Evolutionary conservation across 192 early-diverging fungal species (phyloP).

Genomic region (Ambispora gerdemannii): DNA sequence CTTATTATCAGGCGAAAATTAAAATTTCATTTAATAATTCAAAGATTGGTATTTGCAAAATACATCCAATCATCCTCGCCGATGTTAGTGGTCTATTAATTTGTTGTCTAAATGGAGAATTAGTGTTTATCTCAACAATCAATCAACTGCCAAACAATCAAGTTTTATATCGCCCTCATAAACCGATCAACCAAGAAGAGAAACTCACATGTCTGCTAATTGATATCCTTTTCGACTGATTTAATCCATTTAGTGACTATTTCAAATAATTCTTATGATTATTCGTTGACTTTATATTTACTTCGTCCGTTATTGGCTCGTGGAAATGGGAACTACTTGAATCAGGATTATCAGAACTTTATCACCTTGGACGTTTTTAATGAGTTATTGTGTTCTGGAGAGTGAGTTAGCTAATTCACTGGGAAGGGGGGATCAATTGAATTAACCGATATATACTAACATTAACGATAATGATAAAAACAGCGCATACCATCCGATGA

Average conservation of each 20-base stretch:
- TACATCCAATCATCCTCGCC: neutral
- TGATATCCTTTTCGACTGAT: conserved; percentile 24
- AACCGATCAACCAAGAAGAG: neutral
- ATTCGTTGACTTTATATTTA: too few relatives aligned
- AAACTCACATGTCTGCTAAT: conserved; percentile 20
- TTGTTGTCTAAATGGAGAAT: conserved; percentile 15
- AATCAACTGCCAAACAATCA: neutral
- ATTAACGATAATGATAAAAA: neutral
- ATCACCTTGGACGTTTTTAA: too few relatives aligned
- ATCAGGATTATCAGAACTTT: too few relatives aligned
- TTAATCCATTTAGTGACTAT: too few relatives aligned
- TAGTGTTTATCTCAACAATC: conserved; percentile 15
- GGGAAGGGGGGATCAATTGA: neutral
- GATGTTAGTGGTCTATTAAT: neutral
- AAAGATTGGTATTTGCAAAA: neutral
- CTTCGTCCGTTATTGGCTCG: too few relatives aligned
- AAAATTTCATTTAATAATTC: neutral
- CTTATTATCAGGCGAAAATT: too few relatives aligned
- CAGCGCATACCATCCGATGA: neutral
- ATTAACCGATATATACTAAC: neutral
- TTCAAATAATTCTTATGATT: too few relatives aligned
- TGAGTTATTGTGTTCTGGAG: neutral
- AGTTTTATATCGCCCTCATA: conserved; percentile 6
- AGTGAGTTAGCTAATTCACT: neutral
- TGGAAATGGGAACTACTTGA: too few relatives aligned